Evolutionary conservation across 2,329 filamentous ascomycete genomes (phyloP), one percentile per base, ranked within the genome.

Genomic region (Botrytis hyacinthi): DNA sequence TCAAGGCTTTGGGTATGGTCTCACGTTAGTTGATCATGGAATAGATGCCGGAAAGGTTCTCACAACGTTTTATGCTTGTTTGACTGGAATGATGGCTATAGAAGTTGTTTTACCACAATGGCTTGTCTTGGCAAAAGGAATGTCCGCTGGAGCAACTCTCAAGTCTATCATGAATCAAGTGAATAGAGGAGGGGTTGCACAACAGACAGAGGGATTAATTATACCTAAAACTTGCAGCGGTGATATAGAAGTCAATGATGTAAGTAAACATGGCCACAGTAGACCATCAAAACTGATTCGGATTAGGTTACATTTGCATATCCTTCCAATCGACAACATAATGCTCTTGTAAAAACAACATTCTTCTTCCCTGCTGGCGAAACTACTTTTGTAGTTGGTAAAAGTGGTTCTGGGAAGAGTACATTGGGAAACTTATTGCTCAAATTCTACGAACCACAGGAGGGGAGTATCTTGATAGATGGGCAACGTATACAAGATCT

Each of bases 371-470:
- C 90, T 0, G 86, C 91, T 0, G 91, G 92, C 0, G 86, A 92
- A 75, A 89, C 91, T 4, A 93, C 90, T 0, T 98, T 96, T 79
- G 85, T 98, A 3, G 89, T 98, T 68, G 96, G 95, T 0, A 88
- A 87, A 78, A 97, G 94, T 79, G 96, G 96, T 0, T 97, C 93
- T 2, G 95, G 95, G 0, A 98, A 98, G 81, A 97, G 94, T 77
- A 98, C 95, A 0, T 80, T 98, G 1, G 91, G 92, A 1, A 94
- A 93, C 79, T 85, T 98, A 0, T 85, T 98, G 0, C 86, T 94
- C 69, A 89, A 91, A 20, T 92, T 97, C 77, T 97, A 98, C 79
- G 84, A 88, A 10, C 89, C 93, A 0, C 81, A 83, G 0, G 83
- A 83, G 0, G 95, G 95, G 0, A 81, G 87, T 0, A 90, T 98